Percentiles rank a stretch among this genome's conserved stretches.
These are phyloP conservation scores for Paramyrothecium roridum DNA, from an alignment of 2,329 filamentous ascomycete species.

Conservation along the genomic window DNA sequence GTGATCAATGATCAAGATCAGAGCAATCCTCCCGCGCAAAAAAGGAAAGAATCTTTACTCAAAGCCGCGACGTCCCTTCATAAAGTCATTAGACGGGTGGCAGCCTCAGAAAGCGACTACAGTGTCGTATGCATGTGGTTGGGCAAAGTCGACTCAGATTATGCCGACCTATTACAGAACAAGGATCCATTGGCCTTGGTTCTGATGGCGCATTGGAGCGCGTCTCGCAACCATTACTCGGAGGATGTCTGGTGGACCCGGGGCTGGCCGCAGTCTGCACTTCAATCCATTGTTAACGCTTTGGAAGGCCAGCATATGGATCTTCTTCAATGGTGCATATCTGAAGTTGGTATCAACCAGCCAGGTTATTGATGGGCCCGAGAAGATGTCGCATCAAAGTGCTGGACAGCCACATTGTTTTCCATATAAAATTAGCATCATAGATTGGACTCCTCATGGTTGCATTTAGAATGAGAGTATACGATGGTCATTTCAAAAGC, in stretches of 20 bases:
- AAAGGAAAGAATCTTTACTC: not conserved
- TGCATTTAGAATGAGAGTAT: too few relatives aligned
- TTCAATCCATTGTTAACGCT: constrained; percentile 1
- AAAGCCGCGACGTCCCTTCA: not conserved
- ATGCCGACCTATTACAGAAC: constrained; percentile 1
- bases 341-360: not conserved
- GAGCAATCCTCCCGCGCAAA: not conserved
- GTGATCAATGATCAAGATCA: not conserved
- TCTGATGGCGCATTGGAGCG: constrained; percentile 5
- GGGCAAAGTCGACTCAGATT: constrained; percentile 1
- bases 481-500: too few relatives aligned
- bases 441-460: too few relatives aligned
- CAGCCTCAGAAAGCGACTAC: not conserved
- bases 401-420: not conserved
- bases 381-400: not conserved
- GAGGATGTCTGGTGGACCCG: constrained; percentile 6
- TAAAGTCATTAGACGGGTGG: not conserved
- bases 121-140: constrained; percentile 4
- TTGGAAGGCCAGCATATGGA: constrained; percentile 1
- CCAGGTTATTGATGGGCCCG: not conserved
- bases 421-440: too few relatives aligned
- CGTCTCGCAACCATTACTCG: not conserved
- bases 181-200: constrained; percentile 5
- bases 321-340: constrained; percentile 6
- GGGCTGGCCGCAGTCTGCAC: constrained; percentile 2